Percentiles rank a stretch among this genome's conserved stretches.
Evolutionary conservation across 2,329 filamentous ascomycete species (phyloP).

Genomic region (Exophiala aquamarina): DNA sequence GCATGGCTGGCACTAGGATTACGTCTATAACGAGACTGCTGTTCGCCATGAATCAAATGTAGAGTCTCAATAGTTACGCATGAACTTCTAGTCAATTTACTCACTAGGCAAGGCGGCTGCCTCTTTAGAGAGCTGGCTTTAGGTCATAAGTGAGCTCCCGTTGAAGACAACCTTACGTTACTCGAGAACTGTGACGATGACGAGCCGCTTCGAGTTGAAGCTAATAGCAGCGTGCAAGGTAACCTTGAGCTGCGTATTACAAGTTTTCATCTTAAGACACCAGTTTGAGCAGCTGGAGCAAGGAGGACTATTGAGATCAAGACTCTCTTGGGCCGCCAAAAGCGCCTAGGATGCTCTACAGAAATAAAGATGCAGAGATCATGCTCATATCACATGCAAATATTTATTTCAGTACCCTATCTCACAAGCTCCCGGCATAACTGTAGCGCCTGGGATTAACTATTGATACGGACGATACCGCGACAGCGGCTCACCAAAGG

Average conservation of each 20-base stretch:
- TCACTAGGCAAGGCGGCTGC: not conserved
- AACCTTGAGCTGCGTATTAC: not conserved
- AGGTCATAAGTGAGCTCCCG: not conserved
- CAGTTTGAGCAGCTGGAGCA: not conserved
- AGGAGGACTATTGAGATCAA: not conserved
- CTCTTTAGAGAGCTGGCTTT: not conserved
- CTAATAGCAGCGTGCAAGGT: not conserved
- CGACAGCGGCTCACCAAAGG: too few relatives aligned
- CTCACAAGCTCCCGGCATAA: too few relatives aligned
- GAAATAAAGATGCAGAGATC: too few relatives aligned
- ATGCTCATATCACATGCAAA: too few relatives aligned
- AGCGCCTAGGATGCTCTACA: too few relatives aligned
- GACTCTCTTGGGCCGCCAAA: too few relatives aligned
- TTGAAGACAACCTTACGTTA: not conserved
- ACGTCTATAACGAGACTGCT: not conserved
- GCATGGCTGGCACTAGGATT: not conserved
- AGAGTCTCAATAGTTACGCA: not conserved
- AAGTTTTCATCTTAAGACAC: not conserved
- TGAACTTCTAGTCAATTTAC: constrained; percentile 1
- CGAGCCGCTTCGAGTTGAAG: not conserved
- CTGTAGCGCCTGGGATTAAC: too few relatives aligned
- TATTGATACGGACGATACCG: too few relatives aligned
- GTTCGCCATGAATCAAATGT: not conserved
- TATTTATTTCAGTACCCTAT: too few relatives aligned
- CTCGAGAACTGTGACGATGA: not conserved